Percentiles rank a stretch among this genome's conserved stretches.
phyloP scores from a whole-genome alignment of 2,329 filamentous ascomycete species.

The Aureobasidium namibiae region DNA sequence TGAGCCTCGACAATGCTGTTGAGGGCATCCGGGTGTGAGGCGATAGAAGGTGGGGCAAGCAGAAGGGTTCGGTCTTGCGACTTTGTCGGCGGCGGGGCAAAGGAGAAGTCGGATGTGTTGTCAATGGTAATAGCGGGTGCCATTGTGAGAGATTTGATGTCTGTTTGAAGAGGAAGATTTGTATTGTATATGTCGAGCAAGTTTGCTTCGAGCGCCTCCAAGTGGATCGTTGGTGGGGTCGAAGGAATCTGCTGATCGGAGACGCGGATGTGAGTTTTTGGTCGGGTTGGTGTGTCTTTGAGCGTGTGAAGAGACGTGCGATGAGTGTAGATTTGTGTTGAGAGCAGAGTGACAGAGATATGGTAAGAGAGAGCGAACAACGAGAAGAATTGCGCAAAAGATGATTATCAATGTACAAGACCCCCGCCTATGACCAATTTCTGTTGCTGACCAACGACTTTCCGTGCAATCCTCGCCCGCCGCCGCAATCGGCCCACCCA shows the following conservation, averaged over 20 bases:
- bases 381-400: slow-evolving; percentile 2
- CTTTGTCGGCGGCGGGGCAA: slow-evolving; percentile 21
- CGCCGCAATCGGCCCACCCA: not conserved
- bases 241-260: not conserved
- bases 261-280: not conserved
- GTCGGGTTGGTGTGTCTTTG: not conserved
- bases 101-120: slow-evolving; percentile 28
- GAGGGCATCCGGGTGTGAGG: slow-evolving; percentile 73
- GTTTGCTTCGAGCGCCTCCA: not conserved
- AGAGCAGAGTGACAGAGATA: not conserved
- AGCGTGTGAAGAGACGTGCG: not conserved
- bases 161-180: not conserved
- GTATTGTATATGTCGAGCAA: not conserved
- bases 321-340: not conserved
- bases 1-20: slow-evolving; percentile 61
- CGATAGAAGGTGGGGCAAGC: slow-evolving; percentile 82
- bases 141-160: slow-evolving; percentile 21
- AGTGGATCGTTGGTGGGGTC: slow-evolving; percentile 4
- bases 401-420: slow-evolving; percentile 6
- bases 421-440: slow-evolving; percentile 5
- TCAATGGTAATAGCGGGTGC: slow-evolving; percentile 32
- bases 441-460: not conserved
- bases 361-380: not conserved
- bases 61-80: slow-evolving; percentile 59
- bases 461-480: not conserved